Base-by-base conservation (phyloP, 2,329 filamentous ascomycete genomes). In the Fusarium mundagurra region DNA sequence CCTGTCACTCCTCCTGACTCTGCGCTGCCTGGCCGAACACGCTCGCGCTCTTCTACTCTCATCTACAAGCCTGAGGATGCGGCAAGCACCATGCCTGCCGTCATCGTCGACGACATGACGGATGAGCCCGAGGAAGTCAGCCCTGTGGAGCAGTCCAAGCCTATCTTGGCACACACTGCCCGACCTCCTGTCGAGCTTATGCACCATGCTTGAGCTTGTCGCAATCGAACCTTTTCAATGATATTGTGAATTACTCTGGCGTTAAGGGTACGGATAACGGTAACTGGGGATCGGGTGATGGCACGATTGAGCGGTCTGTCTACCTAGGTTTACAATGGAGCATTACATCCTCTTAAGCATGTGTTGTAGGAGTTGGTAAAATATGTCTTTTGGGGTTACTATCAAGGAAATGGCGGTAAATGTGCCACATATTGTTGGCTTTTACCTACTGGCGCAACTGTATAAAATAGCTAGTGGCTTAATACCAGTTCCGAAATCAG, bases 31-130 rank as follows among this genome's bases (percentile, higher is more conserved):
- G 76, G 71, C 53, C 77, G 79, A 65, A 83, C 80, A 36, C 83
- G 90, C 73, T 92, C 90, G 79, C 86, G 90, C 67, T 92, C 90
- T 81, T 90, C 88, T 44, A 92, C 91, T 1, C 85, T 92, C 60
- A 90, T 93, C 77, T 93, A 91, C 84, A 86, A 89, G 76, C 90
- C 91, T 1, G 83, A 84, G n/a, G 86, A 84, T 43, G 27, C 51
- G 34, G 85, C 88, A 71, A 85, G 89, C 73, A 87, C 87, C 27
- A 84, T 93, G 76, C 91, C 91, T 6, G 90, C 89, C 43, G 91
- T 93, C 69, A 88, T 89, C 43, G 90, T 93, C 18, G 90, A 92
- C 77, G 91, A 93, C 78, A 90, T 91, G 85, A 92, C 90, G 20
- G 88, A 90, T 71, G 87, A 86, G 69, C 86, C 86, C 5, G 82